A percentile compares a stretch with the other conserved stretches of the same genome.
Conservation (phyloP, 2,329 filamentous ascomycete species). For the Apiospora arundinis region DNA sequence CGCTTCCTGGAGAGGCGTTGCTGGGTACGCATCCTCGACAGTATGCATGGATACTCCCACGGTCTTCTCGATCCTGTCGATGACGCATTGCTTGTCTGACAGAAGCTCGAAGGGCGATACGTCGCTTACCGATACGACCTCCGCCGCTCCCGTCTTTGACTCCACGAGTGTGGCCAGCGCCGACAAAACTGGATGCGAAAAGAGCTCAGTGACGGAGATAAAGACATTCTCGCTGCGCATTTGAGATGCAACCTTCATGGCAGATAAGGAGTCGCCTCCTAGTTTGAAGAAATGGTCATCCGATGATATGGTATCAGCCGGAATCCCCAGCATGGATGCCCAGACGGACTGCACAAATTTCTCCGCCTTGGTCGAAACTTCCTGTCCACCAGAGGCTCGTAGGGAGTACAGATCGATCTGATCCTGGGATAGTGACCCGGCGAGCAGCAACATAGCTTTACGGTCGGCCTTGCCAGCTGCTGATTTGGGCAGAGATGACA, state of each 20-base stretch:
- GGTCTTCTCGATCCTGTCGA: background rate
- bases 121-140: background rate
- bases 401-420: background rate
- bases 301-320: background rate
- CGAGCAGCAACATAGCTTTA: background rate
- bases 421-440: background rate
- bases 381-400: background rate
- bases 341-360: background rate
- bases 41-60: background rate
- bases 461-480: conserved; percentile 4
- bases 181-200: background rate
- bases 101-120: background rate
- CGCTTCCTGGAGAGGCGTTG: conserved; percentile 3
- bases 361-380: background rate
- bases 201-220: background rate
- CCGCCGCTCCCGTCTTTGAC: background rate
- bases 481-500: conserved; percentile 1
- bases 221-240: conserved; percentile 1
- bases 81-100: background rate
- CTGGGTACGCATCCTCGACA: background rate
- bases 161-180: background rate
- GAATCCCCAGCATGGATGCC: background rate
- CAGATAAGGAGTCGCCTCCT: conserved; percentile 9
- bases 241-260: conserved; percentile 3
- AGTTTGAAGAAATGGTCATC: background rate